Percentiles rank a stretch among this genome's conserved stretches.
phyloP scores from a whole-genome alignment of 495 filamentous ascomycete species.

The Paragyromitra xinjiangensis region DNA sequence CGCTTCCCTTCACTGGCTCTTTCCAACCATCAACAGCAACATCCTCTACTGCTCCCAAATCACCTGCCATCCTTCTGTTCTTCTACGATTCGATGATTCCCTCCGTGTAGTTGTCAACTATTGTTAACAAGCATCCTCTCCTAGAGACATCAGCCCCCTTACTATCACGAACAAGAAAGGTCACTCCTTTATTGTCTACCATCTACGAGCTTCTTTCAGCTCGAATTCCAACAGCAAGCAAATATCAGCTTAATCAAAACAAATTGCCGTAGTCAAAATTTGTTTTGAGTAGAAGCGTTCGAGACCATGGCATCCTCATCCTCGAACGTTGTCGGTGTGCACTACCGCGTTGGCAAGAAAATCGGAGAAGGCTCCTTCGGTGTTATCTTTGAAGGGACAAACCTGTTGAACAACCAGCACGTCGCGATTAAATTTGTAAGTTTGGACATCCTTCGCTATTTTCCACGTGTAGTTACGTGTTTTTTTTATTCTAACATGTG shows the following conservation, averaged over 20 bases:
- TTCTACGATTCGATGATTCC: background rate
- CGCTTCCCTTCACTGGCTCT: conserved; percentile 28
- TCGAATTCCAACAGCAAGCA: conserved; percentile 10
- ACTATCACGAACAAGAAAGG: conserved; percentile 5
- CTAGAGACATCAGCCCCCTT: conserved; percentile 19
- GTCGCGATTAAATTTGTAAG: conserved; percentile 99
- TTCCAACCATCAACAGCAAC: conserved; percentile 18
- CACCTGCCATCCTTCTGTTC: background rate
- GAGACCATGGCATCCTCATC: conserved; percentile 85
- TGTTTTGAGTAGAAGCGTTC: conserved; percentile 52
- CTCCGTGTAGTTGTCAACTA: background rate
- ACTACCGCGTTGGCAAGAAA: conserved; percentile 99
- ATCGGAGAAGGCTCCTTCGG: conserved; percentile 99
- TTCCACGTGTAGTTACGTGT: conserved; percentile 16
- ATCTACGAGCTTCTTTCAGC: conserved; percentile 9
- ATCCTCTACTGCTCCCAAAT: conserved; percentile 2
- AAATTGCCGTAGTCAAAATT: conserved; percentile 39
- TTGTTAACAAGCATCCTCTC: conserved; percentile 20
- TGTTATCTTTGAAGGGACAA: conserved; percentile 98
- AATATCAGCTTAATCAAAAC: conserved; percentile 6
- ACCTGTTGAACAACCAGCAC: conserved; percentile 98
- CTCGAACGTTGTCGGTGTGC: conserved; percentile 97
- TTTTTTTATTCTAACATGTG: conserved; percentile 37
- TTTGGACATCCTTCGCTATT: conserved; percentile 46
- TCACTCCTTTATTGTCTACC: conserved; percentile 19